Base-by-base conservation (phyloP, 2,329 filamentous ascomycete genomes). In the Talaromyces funiculosus region DNA sequence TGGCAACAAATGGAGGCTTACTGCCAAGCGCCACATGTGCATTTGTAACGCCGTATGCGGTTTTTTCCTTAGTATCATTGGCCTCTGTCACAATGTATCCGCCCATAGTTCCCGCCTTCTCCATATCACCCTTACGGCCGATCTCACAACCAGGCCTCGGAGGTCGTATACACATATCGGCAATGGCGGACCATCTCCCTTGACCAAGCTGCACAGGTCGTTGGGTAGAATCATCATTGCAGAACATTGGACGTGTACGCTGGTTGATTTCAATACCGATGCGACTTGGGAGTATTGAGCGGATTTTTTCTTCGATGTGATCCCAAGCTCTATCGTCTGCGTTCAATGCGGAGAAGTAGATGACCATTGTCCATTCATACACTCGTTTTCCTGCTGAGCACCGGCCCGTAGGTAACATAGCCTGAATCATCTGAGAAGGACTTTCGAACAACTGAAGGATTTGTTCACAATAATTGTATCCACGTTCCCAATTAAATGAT, bases 181-280 rank as follows among this genome's bases (percentile, higher is more conserved):
- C 43, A 47, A 47, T 47, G 14, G 9, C 24, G 42, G 24, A 45
- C 24, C n/a, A n/a, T n/a, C n/a, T n/a, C n/a, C n/a, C n/a, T n/a
- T n/a, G n/a, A n/a, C n/a, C n/a, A n/a, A n/a, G n/a, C n/a, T n/a
- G n/a, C n/a, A n/a, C n/a, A n/a, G n/a, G n/a, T n/a, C 20, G 5
- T 45, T 45, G 42, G 42, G 18, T 26, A 26, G 42, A 45, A 47
- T 47, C 43, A 47, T 53, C 45, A 18, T 59, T 31, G 37, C 37
- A 53, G 47, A 53, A 53, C 24, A 59, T 53, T 18, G 47, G 35
- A 12, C 57, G 18, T 53, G 45, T 14, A 9, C 45, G 4, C n/a
- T 59, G 57, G 45, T 37, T 47, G 33, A 59, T 59, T 26, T 59
- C 57, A 53, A 59, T 53, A 24, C 24, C 37, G 9, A 59, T 53